phyloP scores from a whole-genome alignment of 306 rosid genomes.

The Acacia crassicarpa region DNA sequence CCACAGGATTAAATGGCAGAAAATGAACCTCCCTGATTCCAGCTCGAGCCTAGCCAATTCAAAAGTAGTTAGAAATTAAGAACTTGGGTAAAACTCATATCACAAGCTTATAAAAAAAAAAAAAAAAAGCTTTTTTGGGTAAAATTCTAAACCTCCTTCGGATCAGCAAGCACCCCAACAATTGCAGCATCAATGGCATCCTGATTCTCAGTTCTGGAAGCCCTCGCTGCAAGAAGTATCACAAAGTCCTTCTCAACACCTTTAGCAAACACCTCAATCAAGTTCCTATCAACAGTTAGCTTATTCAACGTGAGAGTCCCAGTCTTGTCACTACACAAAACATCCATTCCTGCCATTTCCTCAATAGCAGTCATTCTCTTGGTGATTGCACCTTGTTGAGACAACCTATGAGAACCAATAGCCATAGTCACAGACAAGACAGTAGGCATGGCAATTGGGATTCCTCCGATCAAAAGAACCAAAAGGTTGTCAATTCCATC shows the following conservation, averaged over 20 bases:
- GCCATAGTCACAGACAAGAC: slow-evolving; percentile 99
- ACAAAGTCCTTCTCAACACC: slow-evolving; percentile 85
- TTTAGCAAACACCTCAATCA: slow-evolving; percentile 82
- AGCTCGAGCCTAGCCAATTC: slow-evolving; percentile 73
- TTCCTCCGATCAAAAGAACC: slow-evolving; percentile 95
- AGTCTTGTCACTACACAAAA: slow-evolving; percentile 94
- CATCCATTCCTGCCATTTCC: slow-evolving; percentile 99
- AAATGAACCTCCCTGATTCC: slow-evolving; percentile 90
- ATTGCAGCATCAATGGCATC: slow-evolving; percentile 98
- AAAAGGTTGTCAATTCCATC: slow-evolving; percentile 90
- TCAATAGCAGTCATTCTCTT: slow-evolving; percentile 98
- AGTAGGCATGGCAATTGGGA: slow-evolving; percentile 98
- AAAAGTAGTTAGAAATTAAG: slow-evolving; percentile 17
- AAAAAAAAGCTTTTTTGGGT: not conserved
- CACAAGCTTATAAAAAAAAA: not conserved
- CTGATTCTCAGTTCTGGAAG: slow-evolving; percentile 92
- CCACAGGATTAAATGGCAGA: slow-evolving; percentile 93
- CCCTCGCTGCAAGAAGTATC: slow-evolving; percentile 89
- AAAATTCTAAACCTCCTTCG: slow-evolving; percentile 68
- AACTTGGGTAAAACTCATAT: not conserved
- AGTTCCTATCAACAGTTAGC: slow-evolving; percentile 74
- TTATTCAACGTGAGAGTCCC: slow-evolving; percentile 93
- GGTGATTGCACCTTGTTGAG: slow-evolving; percentile 98
- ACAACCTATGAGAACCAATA: slow-evolving; percentile 93
- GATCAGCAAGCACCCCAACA: slow-evolving; percentile 94